These are phyloP conservation scores for Rubia balearica DNA, from an alignment of 305 asterid genomes.

Conservation along the genomic window DNA sequence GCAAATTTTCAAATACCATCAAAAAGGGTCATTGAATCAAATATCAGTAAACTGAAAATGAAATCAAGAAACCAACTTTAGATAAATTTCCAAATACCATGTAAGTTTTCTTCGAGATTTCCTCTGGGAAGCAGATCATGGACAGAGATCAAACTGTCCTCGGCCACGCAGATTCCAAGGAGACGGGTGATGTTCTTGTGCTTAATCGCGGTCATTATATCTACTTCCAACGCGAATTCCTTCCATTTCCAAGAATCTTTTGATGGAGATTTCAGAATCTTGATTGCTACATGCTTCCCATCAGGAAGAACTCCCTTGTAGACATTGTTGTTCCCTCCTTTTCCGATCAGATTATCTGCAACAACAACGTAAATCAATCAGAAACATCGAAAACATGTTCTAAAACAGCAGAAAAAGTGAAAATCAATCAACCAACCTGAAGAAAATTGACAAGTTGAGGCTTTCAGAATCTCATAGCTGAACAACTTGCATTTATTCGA, in stretches of 20 bases:
- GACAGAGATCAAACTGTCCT: slow-evolving; percentile 52
- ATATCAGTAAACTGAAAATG: slow-evolving; percentile 3
- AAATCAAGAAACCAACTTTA: not conserved
- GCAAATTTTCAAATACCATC: slow-evolving; percentile 28
- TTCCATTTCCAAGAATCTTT: slow-evolving; percentile 57
- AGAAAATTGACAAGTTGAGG: slow-evolving; percentile 57
- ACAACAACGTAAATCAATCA: slow-evolving; percentile 1
- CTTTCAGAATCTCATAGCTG: slow-evolving; percentile 47
- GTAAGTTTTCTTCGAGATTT: slow-evolving; percentile 72
- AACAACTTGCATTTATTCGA: slow-evolving; percentile 47
- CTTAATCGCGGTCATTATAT: slow-evolving; percentile 66
- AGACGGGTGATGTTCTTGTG: slow-evolving; percentile 58
- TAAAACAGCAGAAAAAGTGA: not conserved
- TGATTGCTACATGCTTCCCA: slow-evolving; percentile 70
- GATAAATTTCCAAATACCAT: slow-evolving; percentile 27
- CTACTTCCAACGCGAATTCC: slow-evolving; percentile 58
- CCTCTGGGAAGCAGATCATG: slow-evolving; percentile 59
- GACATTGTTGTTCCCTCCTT: slow-evolving; percentile 75
- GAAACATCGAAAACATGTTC: not conserved
- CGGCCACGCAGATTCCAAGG: slow-evolving; percentile 66
- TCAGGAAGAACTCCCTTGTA: slow-evolving; percentile 65
- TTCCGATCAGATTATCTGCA: slow-evolving; percentile 66
- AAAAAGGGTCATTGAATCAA: not conserved
- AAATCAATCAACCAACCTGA: slow-evolving; percentile 36
- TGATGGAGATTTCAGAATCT: slow-evolving; percentile 52